Base-by-base conservation (phyloP, 306 rosid genomes). In the Quercus bicolor region DNA sequence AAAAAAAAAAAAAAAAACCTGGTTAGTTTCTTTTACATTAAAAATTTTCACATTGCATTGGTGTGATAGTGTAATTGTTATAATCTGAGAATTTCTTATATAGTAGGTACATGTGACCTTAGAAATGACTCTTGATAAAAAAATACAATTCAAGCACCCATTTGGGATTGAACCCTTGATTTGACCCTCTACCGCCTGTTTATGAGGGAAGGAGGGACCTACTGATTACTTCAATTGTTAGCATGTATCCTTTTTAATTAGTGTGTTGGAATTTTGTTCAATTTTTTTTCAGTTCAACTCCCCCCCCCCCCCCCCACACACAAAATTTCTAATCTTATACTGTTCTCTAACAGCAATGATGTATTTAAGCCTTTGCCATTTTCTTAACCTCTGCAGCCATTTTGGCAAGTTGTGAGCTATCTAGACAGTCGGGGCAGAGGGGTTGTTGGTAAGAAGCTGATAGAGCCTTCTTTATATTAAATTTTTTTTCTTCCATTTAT, bases 341-440 rank as follows among this genome's bases (percentile, higher is more conserved):
- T 64, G 37, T 64, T 64, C 8, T 66, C 34, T 33, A 31, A 11
- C 12, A 20, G 65, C 31, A 59, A 20, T 34, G 34, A 20, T 66
- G 51, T 45, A 33, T 11, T 74, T 28, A 80, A 33, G 43, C 68
- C 72, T 53, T 74, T 79, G 75, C 54, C 68, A 10, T 21, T 69
- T 87, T 74, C 68, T 76, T 59, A 21, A 72, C n/a, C 45, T 76
- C 59, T 86, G 81, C 91, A 95, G 99, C 99, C 99, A 16, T 93
- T 87, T 86, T 91, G 91, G 97, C 92, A 86, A 86, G 98, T 93
- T 83, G 92, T 95, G 85, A 90, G 84, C 76, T 87, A 66, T 84
- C 0, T 4, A 0, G 85, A 85, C 79, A 90, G 85, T 76, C 89
- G 90, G 78, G 98, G 97, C 53, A 87, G 97, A 84, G 98, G 98